Base-by-base conservation (phyloP, 2,329 filamentous ascomycete species). In the Sphaerulina vaccinii region DNA sequence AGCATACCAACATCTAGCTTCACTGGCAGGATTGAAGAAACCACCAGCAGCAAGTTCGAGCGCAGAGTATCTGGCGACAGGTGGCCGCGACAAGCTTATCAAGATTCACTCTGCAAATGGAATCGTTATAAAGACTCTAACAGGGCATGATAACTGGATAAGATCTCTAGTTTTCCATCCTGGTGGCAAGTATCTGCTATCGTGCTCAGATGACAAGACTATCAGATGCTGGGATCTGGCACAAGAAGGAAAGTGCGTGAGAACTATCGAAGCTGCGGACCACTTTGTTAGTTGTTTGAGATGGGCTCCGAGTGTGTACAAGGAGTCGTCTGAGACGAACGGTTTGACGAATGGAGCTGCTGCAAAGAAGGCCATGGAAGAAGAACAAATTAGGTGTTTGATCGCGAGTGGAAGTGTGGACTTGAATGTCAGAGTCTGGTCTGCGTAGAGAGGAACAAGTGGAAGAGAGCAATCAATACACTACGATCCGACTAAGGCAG, bases 71-170 rank as follows among this genome's bases (percentile, higher is more conserved):
- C 81, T 96, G 67, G 92, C 91, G 0, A 96, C 91, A 0, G 92
- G 90, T 8, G 87, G 87, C 7, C 79, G 92, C 68, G 92, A 96
- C 71, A 96, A 96, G 75, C 87, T 85, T 0, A 95, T 97, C 66
- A 86, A 85, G 63, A 73, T 97, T 5, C 96, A 91, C 90, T 89
- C 96, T 68, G 81, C 85, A 9, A 82, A 90, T 48, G 92, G 92
- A 24, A 90, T 86, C 9, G 82, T 89, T 58, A 84, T 96, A 67
- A 92, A 90, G 69, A 93, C 87, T 0, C 76, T 97, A 1, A 74
- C 84, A 1, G 92, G 92, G 1, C 92, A 96, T 68, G 91, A 96
- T 69, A 96, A 96, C 68, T 97, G 92, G 92, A 83, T 97, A 7
- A 84, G 90, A 24, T 87, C 81, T 0, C 72, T 96, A 5, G 84